phyloP scores from a whole-genome alignment of 1,284 basidiomycete genomes.

The Rhodotorula sp. region DNA sequence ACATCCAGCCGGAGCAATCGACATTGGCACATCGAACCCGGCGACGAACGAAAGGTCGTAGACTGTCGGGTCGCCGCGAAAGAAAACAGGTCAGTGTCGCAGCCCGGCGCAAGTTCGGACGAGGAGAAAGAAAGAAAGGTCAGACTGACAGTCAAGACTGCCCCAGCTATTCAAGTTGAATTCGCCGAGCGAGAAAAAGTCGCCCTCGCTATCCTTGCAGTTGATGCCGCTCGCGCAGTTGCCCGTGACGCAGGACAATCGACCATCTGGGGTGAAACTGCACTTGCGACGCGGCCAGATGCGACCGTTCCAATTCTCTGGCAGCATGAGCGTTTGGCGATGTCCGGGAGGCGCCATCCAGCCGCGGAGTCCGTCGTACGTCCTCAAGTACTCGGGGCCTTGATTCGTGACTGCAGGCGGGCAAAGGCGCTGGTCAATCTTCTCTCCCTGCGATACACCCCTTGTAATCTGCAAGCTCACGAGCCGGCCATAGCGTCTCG shows the following conservation, averaged over 20 bases:
- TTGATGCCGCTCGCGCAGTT: slow-evolving; percentile 11
- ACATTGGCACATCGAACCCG: slow-evolving; percentile 18
- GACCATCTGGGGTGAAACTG: background rate
- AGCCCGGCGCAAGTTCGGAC: too few relatives aligned
- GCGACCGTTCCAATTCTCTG: slow-evolving; percentile 4
- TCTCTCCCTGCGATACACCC: background rate
- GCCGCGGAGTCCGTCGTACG: slow-evolving; percentile 6
- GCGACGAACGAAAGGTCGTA: slow-evolving; percentile 21
- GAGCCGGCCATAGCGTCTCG: background rate
- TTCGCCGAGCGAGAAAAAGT: slow-evolving; percentile 19
- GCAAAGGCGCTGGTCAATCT: too few relatives aligned
- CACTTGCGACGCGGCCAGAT: slow-evolving; percentile 20
- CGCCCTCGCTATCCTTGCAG: slow-evolving; percentile 2
- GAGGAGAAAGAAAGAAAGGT: background rate
- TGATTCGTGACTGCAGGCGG: background rate
- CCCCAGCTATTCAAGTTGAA: slow-evolving; percentile 18
- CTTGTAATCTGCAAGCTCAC: background rate
- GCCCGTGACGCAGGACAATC: slow-evolving; percentile 13
- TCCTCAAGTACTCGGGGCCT: background rate
- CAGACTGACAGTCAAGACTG: slow-evolving; percentile 12
- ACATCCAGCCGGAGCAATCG: slow-evolving; percentile 18
- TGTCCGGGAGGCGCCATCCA: slow-evolving; percentile 4
- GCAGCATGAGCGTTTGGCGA: background rate
- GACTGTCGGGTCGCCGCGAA: background rate
- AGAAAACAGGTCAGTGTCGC: background rate